A percentile compares a stretch with the other conserved stretches of the same genome.
These are phyloP conservation scores for Capsella rubella DNA, from an alignment of 441 rosid genomes.

Conservation along the genomic window DNA sequence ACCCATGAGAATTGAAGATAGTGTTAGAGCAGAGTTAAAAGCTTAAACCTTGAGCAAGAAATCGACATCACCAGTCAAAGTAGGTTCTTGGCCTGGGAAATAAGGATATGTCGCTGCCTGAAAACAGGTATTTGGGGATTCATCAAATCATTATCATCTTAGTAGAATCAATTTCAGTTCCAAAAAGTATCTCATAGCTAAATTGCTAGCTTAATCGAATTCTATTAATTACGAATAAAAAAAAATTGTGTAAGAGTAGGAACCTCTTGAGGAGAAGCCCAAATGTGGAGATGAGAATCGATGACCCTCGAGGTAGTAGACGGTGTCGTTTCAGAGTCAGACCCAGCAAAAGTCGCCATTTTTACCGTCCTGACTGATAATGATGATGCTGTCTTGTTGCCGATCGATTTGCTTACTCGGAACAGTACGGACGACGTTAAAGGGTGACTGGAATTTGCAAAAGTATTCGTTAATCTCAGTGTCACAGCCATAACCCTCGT, in stretches of 20 bases:
- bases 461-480: conserved; percentile 32
- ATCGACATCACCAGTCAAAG: conserved; percentile 74
- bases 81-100: conserved; percentile 94
- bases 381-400: background rate
- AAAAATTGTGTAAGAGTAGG: no score
- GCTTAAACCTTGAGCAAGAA: conserved; percentile 79
- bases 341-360: conserved; percentile 43
- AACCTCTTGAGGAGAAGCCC: conserved; percentile 95
- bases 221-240: background rate
- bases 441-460: conserved; percentile 10
- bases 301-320: conserved; percentile 51
- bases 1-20: background rate
- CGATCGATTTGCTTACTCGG: conserved; percentile 13
- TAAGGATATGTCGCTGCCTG: conserved; percentile 82
- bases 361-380: conserved; percentile 21
- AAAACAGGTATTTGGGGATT: conserved; percentile 11
- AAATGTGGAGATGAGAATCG: conserved; percentile 91
- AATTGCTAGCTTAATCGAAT: background rate
- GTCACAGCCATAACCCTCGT: conserved; percentile 32
- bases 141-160: background rate
- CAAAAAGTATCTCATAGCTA: background rate
- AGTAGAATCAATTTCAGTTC: background rate
- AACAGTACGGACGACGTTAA: conserved; percentile 19
- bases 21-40: background rate
- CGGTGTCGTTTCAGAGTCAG: conserved; percentile 46